Conservation (phyloP, 163 green algal species). For the Trebouxia gelatinosa region DNA sequence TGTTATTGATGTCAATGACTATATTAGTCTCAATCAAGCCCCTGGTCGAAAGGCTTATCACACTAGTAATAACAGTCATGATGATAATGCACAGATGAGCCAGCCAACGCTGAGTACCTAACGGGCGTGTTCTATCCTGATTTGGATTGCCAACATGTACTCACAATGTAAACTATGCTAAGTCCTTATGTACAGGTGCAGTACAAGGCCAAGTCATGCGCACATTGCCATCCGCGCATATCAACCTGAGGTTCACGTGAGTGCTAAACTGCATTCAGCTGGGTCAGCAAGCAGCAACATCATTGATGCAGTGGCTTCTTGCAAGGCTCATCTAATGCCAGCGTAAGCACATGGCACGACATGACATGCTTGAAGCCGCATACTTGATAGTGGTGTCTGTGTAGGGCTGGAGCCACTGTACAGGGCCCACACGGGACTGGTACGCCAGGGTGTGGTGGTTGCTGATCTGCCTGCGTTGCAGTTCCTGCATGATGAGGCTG, state of each 20-base stretch:
- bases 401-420: slow-evolving; percentile 98
- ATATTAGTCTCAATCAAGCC: no score
- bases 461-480: slow-evolving; percentile 61
- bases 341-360: no score
- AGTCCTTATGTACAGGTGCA: no score
- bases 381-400: slow-evolving; percentile 93
- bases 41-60: no score
- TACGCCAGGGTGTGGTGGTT: slow-evolving; percentile 97
- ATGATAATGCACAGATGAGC: no score
- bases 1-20: no score
- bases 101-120: no score
- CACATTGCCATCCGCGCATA: not conserved
- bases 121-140: no score
- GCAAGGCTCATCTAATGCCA: slow-evolving; percentile 74
- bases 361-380: not conserved
- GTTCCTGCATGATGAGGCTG: slow-evolving; percentile 86
- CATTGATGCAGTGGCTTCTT: not conserved
- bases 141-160: no score
- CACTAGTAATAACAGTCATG: no score
- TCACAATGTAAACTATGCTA: no score
- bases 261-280: not conserved
- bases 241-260: not conserved
- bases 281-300: not conserved
- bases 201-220: not conserved
- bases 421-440: slow-evolving; percentile 93